Conservation (phyloP, 208 protist genomes). For the Naegleria lovaniensis region DNA sequence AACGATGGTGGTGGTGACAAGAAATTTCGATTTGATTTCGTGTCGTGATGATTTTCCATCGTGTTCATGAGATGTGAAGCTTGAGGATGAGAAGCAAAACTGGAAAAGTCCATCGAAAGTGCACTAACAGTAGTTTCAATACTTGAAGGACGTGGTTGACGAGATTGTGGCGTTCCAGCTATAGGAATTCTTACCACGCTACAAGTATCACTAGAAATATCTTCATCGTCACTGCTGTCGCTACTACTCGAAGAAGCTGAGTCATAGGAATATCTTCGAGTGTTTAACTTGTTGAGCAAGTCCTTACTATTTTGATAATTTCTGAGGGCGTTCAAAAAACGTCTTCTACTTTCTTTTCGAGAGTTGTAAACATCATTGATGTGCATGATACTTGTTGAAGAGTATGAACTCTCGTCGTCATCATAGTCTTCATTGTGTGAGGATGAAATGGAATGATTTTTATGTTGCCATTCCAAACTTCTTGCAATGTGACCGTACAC, state of each 20-base stretch:
- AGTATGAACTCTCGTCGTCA: too few species aligned
- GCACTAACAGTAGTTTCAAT: not conserved
- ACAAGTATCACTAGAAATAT: not conserved
- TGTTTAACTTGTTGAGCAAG: not conserved
- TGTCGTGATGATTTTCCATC: too few species aligned
- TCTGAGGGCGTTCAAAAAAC: not conserved
- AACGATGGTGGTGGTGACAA: too few species aligned
- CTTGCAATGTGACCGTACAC: not conserved
- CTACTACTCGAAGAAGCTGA: not conserved
- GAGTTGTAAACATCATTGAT: not conserved
- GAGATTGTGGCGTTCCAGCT: not conserved
- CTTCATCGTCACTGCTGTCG: not conserved
- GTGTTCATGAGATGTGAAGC: too few species aligned
- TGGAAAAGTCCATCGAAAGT: not conserved
- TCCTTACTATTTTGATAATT: not conserved
- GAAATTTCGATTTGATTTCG: too few species aligned
- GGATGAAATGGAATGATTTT: not conserved
- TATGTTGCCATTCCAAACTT: not conserved
- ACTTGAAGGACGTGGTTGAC: not conserved
- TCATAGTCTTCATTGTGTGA: too few species aligned
- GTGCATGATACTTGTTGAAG: not conserved
- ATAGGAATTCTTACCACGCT: not conserved
- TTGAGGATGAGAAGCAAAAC: too few species aligned
- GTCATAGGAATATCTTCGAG: not conserved
- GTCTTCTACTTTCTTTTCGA: not conserved